Base-by-base conservation (phyloP, 176 grass and related monocot genomes). In the Alloteropsis semialata region DNA sequence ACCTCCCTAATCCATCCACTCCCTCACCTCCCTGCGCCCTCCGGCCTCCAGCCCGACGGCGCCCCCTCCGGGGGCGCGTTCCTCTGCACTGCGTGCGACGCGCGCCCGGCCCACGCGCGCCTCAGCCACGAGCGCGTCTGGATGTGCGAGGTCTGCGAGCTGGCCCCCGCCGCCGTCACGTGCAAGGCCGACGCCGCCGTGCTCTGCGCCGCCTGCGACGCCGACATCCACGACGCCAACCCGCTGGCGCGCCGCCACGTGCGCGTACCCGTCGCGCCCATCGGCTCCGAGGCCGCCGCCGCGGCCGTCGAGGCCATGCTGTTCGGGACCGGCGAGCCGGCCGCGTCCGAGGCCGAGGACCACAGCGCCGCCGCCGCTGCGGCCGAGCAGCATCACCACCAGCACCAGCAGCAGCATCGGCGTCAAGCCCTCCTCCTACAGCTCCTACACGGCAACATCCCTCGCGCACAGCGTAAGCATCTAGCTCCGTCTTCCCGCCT, bases 121-220 rank as follows among this genome's bases (percentile, higher is more conserved):
- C 81, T 82, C 9, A 62, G 36, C 3, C 92, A 94, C 86, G 83
- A 84, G 86, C 83, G 92, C 29, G 85, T 88, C 46, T 88, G 82
- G 90, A 3, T 97, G 69, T 99, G 96, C 84, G 91, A 96, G 87
- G 96, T 99, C 24, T 99, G 96, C 85, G 91, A 94, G 82, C 77
- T 92, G 21, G 85, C 83, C 22, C 93, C 96, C 5, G 96, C 96
- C 5, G 82, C 78, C 0, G 85, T 99, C 16, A 99, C 91, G 0
- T 99, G 96, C 91, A 99, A 99, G 85, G 96, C 96, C 21, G 96
- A 99, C 68, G 96, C 96, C 0, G 93, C 96, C 14, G 87, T 87
- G 4, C 89, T 97, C 13, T 97, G 94, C 81, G 84, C 78, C 18
- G 71, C 85, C 9, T 97, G 94, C 51, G 94, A 97, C 77, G 44